phyloP scores from a whole-genome alignment of 805 yeast genomes.

The Martiniozyma abietophila region DNA sequence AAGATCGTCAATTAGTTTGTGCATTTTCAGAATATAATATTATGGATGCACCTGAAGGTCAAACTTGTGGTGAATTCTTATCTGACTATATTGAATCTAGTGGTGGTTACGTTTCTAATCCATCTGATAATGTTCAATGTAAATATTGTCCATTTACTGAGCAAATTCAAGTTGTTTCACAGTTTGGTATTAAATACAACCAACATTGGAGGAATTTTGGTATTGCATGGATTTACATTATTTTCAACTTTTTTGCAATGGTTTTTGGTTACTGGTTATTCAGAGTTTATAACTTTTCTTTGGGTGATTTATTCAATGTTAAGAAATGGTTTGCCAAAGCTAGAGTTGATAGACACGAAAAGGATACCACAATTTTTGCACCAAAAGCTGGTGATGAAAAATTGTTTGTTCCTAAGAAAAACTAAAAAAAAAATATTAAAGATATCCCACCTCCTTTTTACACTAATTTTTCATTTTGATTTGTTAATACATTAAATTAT shows the following conservation, averaged over 20 bases:
- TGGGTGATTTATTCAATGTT: slow-evolving; percentile 24
- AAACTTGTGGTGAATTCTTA: slow-evolving; percentile 53
- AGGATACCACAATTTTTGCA: slow-evolving; percentile 34
- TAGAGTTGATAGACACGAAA: slow-evolving; percentile 38
- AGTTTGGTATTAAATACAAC: slow-evolving; percentile 34
- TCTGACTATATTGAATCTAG: slow-evolving; percentile 29
- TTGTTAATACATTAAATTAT: not conserved
- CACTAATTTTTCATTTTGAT: not conserved
- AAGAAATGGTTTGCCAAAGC: slow-evolving; percentile 33
- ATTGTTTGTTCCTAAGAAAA: slow-evolving; percentile 21
- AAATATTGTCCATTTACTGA: slow-evolving; percentile 36
- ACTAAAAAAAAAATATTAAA: not conserved
- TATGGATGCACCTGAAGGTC: slow-evolving; percentile 52
- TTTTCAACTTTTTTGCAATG: slow-evolving; percentile 41
- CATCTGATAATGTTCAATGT: slow-evolving; percentile 38
- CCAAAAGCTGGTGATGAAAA: slow-evolving; percentile 32
- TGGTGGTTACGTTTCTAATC: slow-evolving; percentile 51
- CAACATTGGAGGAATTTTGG: slow-evolving; percentile 63
- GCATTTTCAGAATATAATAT: slow-evolving; percentile 36
- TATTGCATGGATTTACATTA: slow-evolving; percentile 45
- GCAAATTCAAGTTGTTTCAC: slow-evolving; percentile 37
- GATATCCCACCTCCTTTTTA: too few species aligned
- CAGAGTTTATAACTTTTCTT: slow-evolving; percentile 30
- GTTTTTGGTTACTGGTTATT: slow-evolving; percentile 28
- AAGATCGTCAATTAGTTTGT: slow-evolving; percentile 43